A percentile compares a stretch with the other conserved stretches of the same genome.
These are phyloP conservation scores for Craterostigma plantagineum DNA, from an alignment of 257 asterid genomes.

Conservation along the genomic window DNA sequence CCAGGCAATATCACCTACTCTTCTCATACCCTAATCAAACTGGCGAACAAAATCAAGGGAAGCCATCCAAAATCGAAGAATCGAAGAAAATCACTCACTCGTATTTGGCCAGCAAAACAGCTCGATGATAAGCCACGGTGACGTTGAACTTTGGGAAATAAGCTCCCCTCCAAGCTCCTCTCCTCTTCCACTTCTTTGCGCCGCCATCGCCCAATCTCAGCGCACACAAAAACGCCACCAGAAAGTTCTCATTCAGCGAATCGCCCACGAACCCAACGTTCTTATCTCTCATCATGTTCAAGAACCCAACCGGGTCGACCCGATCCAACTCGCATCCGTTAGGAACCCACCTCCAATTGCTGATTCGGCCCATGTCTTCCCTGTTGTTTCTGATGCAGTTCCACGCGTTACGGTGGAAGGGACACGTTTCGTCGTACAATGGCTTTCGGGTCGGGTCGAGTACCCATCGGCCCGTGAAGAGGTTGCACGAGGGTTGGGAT, in stretches of 20 bases:
- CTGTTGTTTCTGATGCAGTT: constrained; percentile 68
- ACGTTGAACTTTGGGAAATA: constrained; percentile 78
- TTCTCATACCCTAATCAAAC: too few species aligned
- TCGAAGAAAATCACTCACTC: constrained; percentile 25
- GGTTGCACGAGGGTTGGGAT: constrained; percentile 33
- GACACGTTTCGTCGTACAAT: constrained; percentile 71
- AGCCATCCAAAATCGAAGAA: background rate
- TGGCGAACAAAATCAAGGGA: too few species aligned
- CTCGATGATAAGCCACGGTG: constrained; percentile 84
- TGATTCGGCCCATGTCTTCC: constrained; percentile 67
- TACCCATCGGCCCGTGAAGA: constrained; percentile 65
- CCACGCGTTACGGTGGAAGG: constrained; percentile 84
- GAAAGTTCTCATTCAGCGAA: constrained; percentile 74
- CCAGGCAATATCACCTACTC: too few species aligned
- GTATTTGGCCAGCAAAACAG: constrained; percentile 75
- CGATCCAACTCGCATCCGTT: constrained; percentile 44
- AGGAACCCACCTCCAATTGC: constrained; percentile 91
- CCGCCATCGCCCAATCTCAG: constrained; percentile 49
- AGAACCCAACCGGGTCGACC: constrained; percentile 53
- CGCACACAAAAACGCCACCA: constrained; percentile 67
- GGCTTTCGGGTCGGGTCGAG: constrained; percentile 51
- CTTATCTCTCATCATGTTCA: constrained; percentile 49
- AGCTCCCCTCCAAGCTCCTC: constrained; percentile 95
- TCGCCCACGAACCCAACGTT: constrained; percentile 94
- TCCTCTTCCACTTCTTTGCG: constrained; percentile 93